Evolutionary conservation across 2,329 filamentous ascomycete genomes (phyloP), one percentile per base, ranked within the genome.

Genomic region (Cadophora sp.): DNA sequence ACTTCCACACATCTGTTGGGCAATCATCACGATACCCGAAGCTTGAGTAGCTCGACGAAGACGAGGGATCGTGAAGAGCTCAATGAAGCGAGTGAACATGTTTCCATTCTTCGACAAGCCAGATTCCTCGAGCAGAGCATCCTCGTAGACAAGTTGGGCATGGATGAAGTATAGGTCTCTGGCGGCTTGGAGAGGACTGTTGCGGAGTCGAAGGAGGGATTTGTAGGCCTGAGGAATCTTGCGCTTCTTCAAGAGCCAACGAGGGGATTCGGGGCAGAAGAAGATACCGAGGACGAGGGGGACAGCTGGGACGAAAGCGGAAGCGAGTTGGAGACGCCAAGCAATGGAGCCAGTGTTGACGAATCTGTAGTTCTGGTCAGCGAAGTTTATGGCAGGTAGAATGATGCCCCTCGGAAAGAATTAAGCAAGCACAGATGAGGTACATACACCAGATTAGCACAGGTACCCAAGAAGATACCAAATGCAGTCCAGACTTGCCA

Each of bases 11-110:
- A 73, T 73, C 81, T 67, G 87, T 85, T 67, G 65, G 0, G 58
- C 58, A 60, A 75, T 74, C 74, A 76, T 96, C 72, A 95, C 92
- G 1, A 88, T 88, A 70, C 89, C 91, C 0, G 92, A 91, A 7
- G 92, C 93, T 20, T 91, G 83, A 4, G 89, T 94, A 3, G 93
- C 93, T 45, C 90, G 84, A 16, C 90, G 85, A 5, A 91, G 81
- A 58, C 91, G 86, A 1, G 91, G 89, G 62, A 93, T 84, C 8
- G 87, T 91, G 73, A 93, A 91, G 3, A 90, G 82, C 75, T 92
- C 85, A 55, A 83, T 74, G 71, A 92, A 89, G 7, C 91, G 86
- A 76, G 80, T 70, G 78, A 82, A 0, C 79, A 83, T 90, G 30
- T 60, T 60, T 11, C 58, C 58, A 20, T 60, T 60, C 77, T 84